These are phyloP conservation scores for Globisporangium barbulae DNA, from an alignment of 352 stramenopile species.

Conservation along the genomic window DNA sequence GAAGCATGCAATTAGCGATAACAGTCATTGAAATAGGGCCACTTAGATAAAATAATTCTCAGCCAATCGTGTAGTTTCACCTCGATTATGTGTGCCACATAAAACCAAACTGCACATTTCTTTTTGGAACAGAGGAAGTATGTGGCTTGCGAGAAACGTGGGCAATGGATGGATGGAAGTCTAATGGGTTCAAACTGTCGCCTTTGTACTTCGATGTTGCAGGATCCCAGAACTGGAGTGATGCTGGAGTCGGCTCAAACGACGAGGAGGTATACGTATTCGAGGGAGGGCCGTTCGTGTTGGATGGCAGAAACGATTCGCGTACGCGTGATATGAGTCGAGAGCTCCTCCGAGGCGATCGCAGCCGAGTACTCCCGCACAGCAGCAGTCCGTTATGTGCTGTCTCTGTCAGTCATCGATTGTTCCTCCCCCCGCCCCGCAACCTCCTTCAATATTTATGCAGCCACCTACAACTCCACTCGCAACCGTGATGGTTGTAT, in stretches of 20 bases:
- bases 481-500: no score
- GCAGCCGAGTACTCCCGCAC: neutral
- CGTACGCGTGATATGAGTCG: neutral
- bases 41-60: neutral
- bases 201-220: neutral
- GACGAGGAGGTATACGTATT: neutral
- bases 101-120: no score
- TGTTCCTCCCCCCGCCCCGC: neutral
- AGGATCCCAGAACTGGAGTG: neutral
- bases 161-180: no score
- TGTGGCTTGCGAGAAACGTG: no score
- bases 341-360: neutral
- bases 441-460: no score
- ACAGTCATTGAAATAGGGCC: neutral
- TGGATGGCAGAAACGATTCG: neutral
- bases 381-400: neutral
- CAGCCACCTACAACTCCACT: no score
- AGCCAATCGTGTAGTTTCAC: neutral
- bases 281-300: neutral
- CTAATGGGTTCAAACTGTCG: no score
- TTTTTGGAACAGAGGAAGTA: no score
- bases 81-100: neutral
- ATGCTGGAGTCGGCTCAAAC: neutral
- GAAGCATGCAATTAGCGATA: constrained; percentile 2
- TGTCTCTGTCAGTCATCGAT: neutral